phyloP scores from a whole-genome alignment of 164 flowering plant genomes.

The Tetracentron sinense region DNA sequence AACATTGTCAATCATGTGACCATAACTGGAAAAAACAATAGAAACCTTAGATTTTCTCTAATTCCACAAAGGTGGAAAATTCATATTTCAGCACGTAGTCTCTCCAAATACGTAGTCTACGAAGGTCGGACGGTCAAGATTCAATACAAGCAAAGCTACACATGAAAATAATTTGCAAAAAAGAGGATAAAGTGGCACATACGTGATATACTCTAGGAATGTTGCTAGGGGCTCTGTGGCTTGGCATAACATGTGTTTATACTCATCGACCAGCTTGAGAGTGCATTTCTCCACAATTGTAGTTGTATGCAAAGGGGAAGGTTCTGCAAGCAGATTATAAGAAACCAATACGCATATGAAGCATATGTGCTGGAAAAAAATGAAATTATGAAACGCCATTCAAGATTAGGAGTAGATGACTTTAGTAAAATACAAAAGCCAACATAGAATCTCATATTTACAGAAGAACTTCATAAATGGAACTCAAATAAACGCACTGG shows the following conservation, averaged over 20 bases:
- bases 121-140: neutral
- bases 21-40: conserved; percentile 56
- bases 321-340: conserved; percentile 53
- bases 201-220: conserved; percentile 95
- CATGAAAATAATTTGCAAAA: neutral
- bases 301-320: conserved; percentile 95
- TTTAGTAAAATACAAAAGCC: neutral
- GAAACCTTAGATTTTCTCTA: conserved; percentile 1
- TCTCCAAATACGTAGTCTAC: neutral
- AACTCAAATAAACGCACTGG: neutral
- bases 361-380: neutral
- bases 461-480: neutral
- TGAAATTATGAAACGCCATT: neutral
- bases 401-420: no score
- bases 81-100: neutral
- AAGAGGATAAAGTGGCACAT: conserved; percentile 20
- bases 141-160: neutral
- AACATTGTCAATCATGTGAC: conserved; percentile 99
- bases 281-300: conserved; percentile 99
- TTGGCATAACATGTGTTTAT: conserved; percentile 94
- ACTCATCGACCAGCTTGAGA: conserved; percentile 93
- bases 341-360: conserved; percentile 1
- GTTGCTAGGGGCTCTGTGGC: conserved; percentile 99
- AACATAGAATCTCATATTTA: neutral
- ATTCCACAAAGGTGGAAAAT: neutral